phyloP scores from a whole-genome alignment of 768 basidiomycete species.

The Serendipita sp. region DNA sequence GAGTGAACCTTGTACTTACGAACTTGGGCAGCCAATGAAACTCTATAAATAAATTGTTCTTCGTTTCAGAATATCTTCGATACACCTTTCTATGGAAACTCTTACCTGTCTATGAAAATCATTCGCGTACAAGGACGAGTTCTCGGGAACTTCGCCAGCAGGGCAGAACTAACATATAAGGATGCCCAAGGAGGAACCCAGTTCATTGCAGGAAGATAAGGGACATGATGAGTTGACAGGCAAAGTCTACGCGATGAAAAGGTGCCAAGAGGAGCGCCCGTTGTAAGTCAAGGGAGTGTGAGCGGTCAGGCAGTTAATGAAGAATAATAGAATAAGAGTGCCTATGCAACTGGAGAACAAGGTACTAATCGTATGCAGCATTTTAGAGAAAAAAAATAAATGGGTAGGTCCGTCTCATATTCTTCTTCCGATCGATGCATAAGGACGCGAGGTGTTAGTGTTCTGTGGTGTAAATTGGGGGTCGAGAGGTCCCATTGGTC shows the following conservation, averaged over 20 bases:
- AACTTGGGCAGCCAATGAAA: slow-evolving; percentile 38
- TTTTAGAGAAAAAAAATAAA: not conserved
- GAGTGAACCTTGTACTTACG: not conserved
- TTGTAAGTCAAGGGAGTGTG: too few relatives aligned
- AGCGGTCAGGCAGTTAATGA: too few relatives aligned
- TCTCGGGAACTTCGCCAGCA: not conserved
- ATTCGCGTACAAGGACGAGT: too few relatives aligned
- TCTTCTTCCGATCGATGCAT: not conserved
- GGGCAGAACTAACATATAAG: too few relatives aligned
- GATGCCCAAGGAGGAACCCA: too few relatives aligned
- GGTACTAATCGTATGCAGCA: not conserved
- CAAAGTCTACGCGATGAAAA: not conserved
- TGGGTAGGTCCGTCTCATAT: not conserved
- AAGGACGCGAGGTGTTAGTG: not conserved
- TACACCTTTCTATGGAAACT: not conserved
- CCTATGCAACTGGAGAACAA: not conserved
- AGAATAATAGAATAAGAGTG: too few relatives aligned
- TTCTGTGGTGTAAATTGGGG: slow-evolving; percentile 13
- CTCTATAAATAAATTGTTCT: slow-evolving; percentile 25
- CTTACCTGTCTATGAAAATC: too few relatives aligned
- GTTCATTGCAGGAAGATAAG: not conserved
- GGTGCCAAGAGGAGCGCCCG: not conserved
- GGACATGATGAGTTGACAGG: not conserved
- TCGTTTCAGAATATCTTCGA: not conserved
- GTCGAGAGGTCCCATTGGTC: slow-evolving; percentile 32